These are phyloP conservation scores for Acer yangbiense DNA, from an alignment of 345 rosid genomes.

Conservation along the genomic window DNA sequence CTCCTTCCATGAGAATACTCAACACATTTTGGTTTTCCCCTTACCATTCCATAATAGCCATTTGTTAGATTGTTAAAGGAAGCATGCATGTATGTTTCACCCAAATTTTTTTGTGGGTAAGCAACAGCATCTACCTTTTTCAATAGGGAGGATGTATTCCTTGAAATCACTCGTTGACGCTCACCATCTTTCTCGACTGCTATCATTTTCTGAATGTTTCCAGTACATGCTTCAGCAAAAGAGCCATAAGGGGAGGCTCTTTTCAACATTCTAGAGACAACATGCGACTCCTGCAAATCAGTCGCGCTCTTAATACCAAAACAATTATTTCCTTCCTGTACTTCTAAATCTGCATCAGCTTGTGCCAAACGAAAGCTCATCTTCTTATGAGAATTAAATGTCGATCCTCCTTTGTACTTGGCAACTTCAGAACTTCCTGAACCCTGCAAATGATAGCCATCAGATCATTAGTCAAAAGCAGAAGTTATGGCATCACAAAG, in stretches of 20 bases:
- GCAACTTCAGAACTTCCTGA: slow-evolving; percentile 40
- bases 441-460: slow-evolving; percentile 38
- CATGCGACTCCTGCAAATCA: slow-evolving; percentile 38
- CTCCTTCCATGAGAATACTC: slow-evolving; percentile 28
- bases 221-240: slow-evolving; percentile 35
- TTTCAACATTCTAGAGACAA: slow-evolving; percentile 41
- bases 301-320: slow-evolving; percentile 21
- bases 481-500: not conserved
- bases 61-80: slow-evolving; percentile 31
- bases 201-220: slow-evolving; percentile 34
- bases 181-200: slow-evolving; percentile 30
- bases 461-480: slow-evolving; percentile 22
- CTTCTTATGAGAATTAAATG: slow-evolving; percentile 28
- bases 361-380: slow-evolving; percentile 1
- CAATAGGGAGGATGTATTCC: slow-evolving; percentile 15
- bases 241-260: slow-evolving; percentile 41
- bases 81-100: slow-evolving; percentile 38
- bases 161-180: slow-evolving; percentile 19
- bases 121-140: slow-evolving; percentile 51
- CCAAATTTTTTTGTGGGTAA: slow-evolving; percentile 38
- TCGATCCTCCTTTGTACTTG: slow-evolving; percentile 28
- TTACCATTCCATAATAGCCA: slow-evolving; percentile 41
- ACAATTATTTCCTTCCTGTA: slow-evolving; percentile 13
- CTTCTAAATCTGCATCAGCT: slow-evolving; percentile 14
- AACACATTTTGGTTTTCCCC: slow-evolving; percentile 38